Conservation (phyloP, 129 eudicot species). For the Arctium lappa region DNA sequence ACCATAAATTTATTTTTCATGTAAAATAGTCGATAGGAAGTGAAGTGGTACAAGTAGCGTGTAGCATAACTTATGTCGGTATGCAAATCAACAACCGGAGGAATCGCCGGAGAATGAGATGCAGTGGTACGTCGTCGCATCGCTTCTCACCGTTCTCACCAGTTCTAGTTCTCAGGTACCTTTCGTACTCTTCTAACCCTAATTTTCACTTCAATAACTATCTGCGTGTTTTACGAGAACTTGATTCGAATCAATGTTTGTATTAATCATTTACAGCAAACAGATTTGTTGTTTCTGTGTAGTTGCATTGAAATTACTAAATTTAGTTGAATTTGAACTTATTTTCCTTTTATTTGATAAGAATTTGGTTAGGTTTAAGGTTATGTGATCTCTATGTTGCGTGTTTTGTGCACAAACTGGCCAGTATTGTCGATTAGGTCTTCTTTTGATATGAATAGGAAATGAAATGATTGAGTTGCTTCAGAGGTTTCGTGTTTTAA, state of each 20-base stretch:
- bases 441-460: not conserved
- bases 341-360: not conserved
- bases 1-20: too few relatives aligned
- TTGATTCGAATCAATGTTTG: not conserved
- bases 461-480: constrained; percentile 5
- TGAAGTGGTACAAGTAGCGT: not conserved
- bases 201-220: not conserved
- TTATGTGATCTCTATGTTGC: not conserved
- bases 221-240: not conserved
- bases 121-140: constrained; percentile 99
- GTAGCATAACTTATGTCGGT: not conserved
- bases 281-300: not conserved
- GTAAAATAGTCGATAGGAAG: not conserved
- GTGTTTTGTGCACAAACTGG: constrained; percentile 1
- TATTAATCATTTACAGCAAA: not conserved
- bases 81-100: constrained; percentile 16
- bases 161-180: constrained; percentile 95
- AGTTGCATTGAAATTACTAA: not conserved
- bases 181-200: constrained; percentile 15
- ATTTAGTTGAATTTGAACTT: not conserved
- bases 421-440: not conserved
- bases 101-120: constrained; percentile 45
- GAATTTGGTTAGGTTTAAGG: not conserved
- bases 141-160: constrained; percentile 89
- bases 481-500: not conserved